Base-by-base conservation (phyloP, 192 early-diverging fungal genomes). In the Blastocladiella britannica region DNA sequence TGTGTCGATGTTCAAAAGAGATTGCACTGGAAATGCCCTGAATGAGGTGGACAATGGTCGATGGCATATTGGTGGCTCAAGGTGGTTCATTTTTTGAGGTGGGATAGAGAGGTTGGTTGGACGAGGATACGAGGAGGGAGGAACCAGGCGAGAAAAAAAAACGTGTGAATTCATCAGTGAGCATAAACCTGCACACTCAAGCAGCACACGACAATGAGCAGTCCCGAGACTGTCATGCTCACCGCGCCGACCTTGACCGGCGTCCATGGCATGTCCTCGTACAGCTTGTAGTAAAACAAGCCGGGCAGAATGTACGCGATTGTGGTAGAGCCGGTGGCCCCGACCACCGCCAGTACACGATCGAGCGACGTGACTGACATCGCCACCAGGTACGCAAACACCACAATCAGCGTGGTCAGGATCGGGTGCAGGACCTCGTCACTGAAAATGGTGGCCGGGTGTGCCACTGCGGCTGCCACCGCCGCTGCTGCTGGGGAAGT, bases 231-330 rank as follows among this genome's bases (percentile, higher is more conserved):
- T 0, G 72, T 66, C 29, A 97, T 52, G 26, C 63, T 61, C 4
- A 84, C 70, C 4, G 88, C 74, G 18, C 73, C 56, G 6, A 84
- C 61, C 62, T 87, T 87, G 66, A 76, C 75, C 8, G 59, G 30
- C 20, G 71, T 70, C 84, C 84, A 88, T 5, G 72, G 69, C 28
- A 71, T 62, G 53, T 72, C 59, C 55, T 73, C 63, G 55, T 84
- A 81, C 51, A 92, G 58, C 68, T 87, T 90, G 71, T 82, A 91
- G 71, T 94, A 97, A 58, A 94, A 89, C 9, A 86, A 43, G 4
- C 91, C 88, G 0, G 94, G 94, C 22, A 98, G 70, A 58, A 98
- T 98, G 65, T 95, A 96, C 53, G 89, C 91, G 37, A 98, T 89
- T 28, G 82, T 83, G 0, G 92, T 96, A 2, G 88, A 91, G 15